Evolutionary conservation across 176 grass and related monocot genomes (phyloP).

Genomic region (Lolium rigidum): DNA sequence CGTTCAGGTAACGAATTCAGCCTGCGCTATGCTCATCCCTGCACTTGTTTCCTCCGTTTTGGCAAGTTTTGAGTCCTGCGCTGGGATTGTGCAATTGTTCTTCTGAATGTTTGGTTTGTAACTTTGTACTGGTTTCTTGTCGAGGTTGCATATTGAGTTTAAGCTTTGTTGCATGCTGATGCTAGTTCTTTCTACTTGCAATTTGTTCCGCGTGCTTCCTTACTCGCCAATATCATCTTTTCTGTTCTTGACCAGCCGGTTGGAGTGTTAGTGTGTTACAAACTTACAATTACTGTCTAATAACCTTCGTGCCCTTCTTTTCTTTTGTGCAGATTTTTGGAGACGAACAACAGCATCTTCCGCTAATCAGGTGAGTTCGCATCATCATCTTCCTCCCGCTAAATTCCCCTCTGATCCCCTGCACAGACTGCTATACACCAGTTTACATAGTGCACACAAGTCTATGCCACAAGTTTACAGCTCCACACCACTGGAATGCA

Average conservation of each 20-base stretch:
- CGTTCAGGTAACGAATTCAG: conserved; percentile 49
- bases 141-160: background rate
- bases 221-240: background rate
- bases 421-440: background rate
- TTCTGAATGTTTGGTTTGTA: background rate
- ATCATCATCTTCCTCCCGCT: background rate
- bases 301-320: background rate
- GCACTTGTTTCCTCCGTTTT: background rate
- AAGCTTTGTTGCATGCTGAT: background rate
- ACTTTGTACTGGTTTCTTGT: background rate
- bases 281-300: background rate
- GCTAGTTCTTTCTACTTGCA: background rate
- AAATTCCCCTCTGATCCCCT: background rate
- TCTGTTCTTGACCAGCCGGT: background rate
- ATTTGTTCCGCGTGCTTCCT: background rate
- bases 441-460: background rate
- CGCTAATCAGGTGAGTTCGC: conserved; percentile 41
- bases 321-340: conserved; percentile 39
- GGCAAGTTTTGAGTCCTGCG: background rate
- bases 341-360: conserved; percentile 15
- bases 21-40: background rate
- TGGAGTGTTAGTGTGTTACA: background rate
- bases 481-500: background rate
- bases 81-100: background rate
- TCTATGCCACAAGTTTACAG: background rate